These are phyloP conservation scores for Kalmanozyma brasiliensis DNA, from an alignment of 1,284 basidiomycete genomes.

Conservation along the genomic window DNA sequence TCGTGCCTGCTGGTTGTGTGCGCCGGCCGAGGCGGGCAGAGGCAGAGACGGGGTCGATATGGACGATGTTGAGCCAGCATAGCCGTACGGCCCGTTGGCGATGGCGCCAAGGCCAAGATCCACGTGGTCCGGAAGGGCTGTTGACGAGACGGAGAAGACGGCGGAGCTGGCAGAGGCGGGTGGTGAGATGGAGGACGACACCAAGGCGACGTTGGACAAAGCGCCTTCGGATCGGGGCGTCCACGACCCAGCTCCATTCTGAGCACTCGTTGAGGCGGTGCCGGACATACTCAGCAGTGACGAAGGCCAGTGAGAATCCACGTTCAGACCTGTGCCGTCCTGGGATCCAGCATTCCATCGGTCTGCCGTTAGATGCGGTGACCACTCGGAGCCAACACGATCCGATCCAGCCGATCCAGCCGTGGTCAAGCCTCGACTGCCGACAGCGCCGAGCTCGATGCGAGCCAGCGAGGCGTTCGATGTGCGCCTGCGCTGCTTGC, in stretches of 20 bases:
- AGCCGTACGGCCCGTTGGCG: conserved; percentile 1
- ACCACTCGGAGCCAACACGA: conserved; percentile 12
- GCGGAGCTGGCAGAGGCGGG: conserved; percentile 9
- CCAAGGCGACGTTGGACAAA: conserved; percentile 19
- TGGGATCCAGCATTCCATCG: conserved; percentile 2
- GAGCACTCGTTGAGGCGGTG: background rate
- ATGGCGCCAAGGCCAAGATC: conserved; percentile 1
- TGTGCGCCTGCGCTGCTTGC: conserved; percentile 19
- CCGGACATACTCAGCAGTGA: conserved; percentile 2
- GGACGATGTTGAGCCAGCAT: background rate
- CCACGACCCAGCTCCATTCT: conserved; percentile 3
- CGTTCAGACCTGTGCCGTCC: conserved; percentile 15
- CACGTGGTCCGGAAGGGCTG: conserved; percentile 13
- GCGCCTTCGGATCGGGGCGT: conserved; percentile 20
- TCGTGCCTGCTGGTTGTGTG: conserved; percentile 8
- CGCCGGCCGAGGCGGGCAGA: background rate
- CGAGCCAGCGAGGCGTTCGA: conserved; percentile 13
- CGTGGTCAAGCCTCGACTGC: background rate
- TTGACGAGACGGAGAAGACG: conserved; percentile 14
- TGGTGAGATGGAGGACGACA: conserved; percentile 20
- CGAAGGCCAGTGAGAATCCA: conserved; percentile 16
- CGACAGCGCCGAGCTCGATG: conserved; percentile 14
- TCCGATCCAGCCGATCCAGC: conserved; percentile 13
- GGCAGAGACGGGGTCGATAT: conserved; percentile 11
- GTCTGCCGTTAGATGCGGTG: conserved; percentile 8